These are phyloP conservation scores for Termitomyces sp. DNA, from an alignment of 768 basidiomycete species.

Conservation along the genomic window DNA sequence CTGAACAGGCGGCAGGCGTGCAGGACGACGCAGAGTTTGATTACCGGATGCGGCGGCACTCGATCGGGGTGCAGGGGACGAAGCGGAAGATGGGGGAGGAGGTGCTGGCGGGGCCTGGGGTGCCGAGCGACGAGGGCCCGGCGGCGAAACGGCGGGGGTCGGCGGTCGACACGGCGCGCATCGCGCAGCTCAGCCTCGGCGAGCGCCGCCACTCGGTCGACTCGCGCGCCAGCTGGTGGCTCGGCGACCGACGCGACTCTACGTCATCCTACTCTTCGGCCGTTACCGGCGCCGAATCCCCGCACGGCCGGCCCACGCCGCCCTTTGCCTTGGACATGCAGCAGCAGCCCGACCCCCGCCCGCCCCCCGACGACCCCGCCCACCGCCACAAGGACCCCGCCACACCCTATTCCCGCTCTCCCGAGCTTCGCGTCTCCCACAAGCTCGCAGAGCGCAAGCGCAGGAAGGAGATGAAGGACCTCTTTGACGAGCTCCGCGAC, in stretches of 20 bases:
- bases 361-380: constrained; percentile 19
- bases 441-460: constrained; percentile 96
- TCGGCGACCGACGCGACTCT: constrained; percentile 68
- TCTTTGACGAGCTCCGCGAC: constrained; percentile 95
- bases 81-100: constrained; percentile 81
- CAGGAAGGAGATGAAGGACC: constrained; percentile 98
- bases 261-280: constrained; percentile 58
- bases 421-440: constrained; percentile 91
- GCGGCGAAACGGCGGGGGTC: constrained; percentile 83
- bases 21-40: constrained; percentile 43
- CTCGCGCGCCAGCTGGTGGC: constrained; percentile 44
- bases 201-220: constrained; percentile 78
- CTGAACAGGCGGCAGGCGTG: constrained; percentile 19
- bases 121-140: constrained; percentile 62
- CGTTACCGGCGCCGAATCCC: constrained; percentile 54
- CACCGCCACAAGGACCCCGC: constrained; percentile 44
- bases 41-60: constrained; percentile 67
- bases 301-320: constrained; percentile 59
- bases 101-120: constrained; percentile 59
- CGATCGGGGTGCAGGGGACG: constrained; percentile 64
- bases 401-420: constrained; percentile 92
- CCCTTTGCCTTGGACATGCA: constrained; percentile 60
- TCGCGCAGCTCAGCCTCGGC: constrained; percentile 70
- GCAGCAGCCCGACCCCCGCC: constrained; percentile 34
- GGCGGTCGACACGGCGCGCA: constrained; percentile 69